Conservation (phyloP, 345 rosid species). For the Ceriops tagal region DNA sequence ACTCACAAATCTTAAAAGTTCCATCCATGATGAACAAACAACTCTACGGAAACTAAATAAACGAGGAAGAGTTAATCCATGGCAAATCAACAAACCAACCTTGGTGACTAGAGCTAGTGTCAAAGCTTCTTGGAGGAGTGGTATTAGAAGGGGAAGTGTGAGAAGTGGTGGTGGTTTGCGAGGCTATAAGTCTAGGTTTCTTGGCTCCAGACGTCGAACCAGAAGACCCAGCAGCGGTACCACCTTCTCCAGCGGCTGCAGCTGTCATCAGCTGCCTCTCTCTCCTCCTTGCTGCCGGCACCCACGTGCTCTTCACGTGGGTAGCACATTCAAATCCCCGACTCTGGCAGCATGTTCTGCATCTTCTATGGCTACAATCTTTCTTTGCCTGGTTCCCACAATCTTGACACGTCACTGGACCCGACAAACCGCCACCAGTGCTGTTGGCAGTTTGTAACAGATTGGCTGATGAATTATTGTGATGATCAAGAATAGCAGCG, state of each 20-base stretch:
- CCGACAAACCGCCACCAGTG: constrained; percentile 33
- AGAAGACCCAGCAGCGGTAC: constrained; percentile 50
- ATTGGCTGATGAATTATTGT: constrained; percentile 27
- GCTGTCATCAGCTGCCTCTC: constrained; percentile 70
- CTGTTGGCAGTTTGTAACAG: constrained; percentile 23
- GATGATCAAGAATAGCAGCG: constrained; percentile 30
- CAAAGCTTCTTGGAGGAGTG: constrained; percentile 88
- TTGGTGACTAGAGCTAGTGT: constrained; percentile 83
- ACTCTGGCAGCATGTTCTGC: constrained; percentile 92
- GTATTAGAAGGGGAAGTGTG: constrained; percentile 88
- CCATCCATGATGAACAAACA: not conserved
- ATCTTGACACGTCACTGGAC: constrained; percentile 83
- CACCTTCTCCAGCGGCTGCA: constrained; percentile 24
- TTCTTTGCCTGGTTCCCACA: constrained; percentile 99
- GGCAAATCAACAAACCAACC: constrained; percentile 38
- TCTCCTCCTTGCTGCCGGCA: constrained; percentile 79
- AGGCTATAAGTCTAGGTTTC: constrained; percentile 66
- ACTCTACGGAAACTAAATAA: not conserved
- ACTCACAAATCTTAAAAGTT: constrained; percentile 8
- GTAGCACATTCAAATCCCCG: constrained; percentile 88
- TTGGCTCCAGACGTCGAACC: constrained; percentile 75
- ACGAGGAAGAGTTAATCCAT: not conserved
- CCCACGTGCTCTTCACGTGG: constrained; percentile 99
- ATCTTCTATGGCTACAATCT: constrained; percentile 77
- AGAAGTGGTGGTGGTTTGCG: constrained; percentile 70